A percentile compares a stretch with the other conserved stretches of the same genome.
Evolutionary conservation across 169 alveolate species (phyloP).

Genomic region (Plasmodium gonderi): DNA sequence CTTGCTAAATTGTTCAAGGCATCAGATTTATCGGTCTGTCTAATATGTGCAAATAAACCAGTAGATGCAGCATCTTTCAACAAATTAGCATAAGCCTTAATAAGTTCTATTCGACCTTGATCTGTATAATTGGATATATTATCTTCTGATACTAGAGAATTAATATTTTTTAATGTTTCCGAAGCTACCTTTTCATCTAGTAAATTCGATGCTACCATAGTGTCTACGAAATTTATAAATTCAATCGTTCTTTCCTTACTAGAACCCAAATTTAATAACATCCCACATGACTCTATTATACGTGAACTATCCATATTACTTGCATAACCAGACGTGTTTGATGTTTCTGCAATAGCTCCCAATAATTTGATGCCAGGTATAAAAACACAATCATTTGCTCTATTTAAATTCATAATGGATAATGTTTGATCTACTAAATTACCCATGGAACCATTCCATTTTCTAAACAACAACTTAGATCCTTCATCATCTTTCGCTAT

Average conservation of each 20-base stretch:
- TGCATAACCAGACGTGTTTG: conserved; percentile 54
- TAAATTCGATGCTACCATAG: conserved; percentile 51
- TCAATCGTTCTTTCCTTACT: conserved; percentile 58
- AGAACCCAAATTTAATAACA: conserved; percentile 44
- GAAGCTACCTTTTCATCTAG: conserved; percentile 71
- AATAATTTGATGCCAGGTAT: conserved; percentile 53
- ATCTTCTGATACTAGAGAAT: conserved; percentile 47
- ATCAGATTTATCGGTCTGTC: conserved; percentile 71
- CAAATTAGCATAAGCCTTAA: conserved; percentile 47
- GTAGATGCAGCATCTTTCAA: conserved; percentile 59
- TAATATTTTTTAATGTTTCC: conserved; percentile 48
- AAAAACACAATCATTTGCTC: conserved; percentile 49
- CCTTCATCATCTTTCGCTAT: conserved; percentile 85
- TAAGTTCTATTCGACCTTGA: conserved; percentile 24
- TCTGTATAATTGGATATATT: conserved; percentile 46
- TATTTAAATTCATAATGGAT: conserved; percentile 45
- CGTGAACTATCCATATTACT: conserved; percentile 34
- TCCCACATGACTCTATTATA: conserved; percentile 45
- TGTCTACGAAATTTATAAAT: conserved; percentile 49
- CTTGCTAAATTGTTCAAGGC: conserved; percentile 77
- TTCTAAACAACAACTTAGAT: conserved; percentile 71
- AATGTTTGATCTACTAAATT: conserved; percentile 46
- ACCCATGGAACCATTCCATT: conserved; percentile 56
- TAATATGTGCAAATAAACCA: conserved; percentile 72
- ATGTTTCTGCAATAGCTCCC: conserved; percentile 38